phyloP scores from a whole-genome alignment of 73 alveolate species.

The Tetrahymena thermophila region DNA sequence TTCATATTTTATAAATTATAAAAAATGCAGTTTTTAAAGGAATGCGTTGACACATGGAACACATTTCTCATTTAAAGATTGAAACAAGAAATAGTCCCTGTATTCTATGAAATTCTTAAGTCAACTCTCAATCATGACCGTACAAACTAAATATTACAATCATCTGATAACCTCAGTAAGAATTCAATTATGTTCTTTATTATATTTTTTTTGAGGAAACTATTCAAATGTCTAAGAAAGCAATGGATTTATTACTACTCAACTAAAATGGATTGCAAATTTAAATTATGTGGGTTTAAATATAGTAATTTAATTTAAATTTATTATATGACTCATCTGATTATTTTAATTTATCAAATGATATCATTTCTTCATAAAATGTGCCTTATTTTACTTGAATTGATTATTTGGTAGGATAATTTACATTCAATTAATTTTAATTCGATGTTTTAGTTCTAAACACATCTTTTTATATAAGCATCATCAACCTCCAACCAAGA shows the following conservation, averaged over 20 bases:
- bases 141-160: background rate
- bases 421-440: background rate
- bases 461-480: background rate
- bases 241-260: background rate
- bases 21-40: background rate
- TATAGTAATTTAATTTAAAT: too few species aligned
- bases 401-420: background rate
- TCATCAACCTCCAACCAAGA: background rate
- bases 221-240: too few species aligned
- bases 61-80: background rate
- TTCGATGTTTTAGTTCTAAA: background rate
- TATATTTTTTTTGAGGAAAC: background rate
- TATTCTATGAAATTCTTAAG: background rate
- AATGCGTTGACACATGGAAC: background rate
- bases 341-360: background rate
- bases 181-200: background rate
- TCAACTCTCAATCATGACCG: background rate
- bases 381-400: background rate
- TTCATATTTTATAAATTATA: background rate
- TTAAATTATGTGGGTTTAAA: background rate
- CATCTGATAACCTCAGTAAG: background rate
- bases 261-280: background rate
- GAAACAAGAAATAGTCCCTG: background rate
- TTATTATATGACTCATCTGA: background rate
- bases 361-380: background rate